Conservation (phyloP, 2,329 filamentous ascomycete species). For the Verticillium alfalfae region DNA sequence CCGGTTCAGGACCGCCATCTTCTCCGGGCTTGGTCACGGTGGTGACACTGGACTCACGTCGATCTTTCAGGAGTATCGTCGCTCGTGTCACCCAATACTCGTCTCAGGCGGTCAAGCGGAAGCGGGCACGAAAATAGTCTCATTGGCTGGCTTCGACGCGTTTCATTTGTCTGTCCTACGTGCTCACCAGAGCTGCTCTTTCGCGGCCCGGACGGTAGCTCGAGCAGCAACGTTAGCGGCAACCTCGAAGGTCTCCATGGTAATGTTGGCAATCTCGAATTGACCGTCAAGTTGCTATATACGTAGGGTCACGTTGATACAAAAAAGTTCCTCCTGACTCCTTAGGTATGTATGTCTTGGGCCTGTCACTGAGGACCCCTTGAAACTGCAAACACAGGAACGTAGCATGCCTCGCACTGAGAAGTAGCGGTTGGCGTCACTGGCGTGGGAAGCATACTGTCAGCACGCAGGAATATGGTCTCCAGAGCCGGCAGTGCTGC, state of each 20-base stretch:
- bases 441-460: too few species aligned
- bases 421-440: neutral
- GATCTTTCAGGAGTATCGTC: neutral
- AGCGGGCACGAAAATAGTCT: neutral
- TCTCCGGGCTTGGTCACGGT: neutral
- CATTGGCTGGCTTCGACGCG: neutral
- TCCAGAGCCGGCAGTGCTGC: too few species aligned
- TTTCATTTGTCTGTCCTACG: neutral
- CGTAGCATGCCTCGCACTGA: neutral
- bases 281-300: too few species aligned
- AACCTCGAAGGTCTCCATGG: too few species aligned
- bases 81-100: conserved; percentile 3
- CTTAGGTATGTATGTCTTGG: too few species aligned
- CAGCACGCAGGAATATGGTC: too few species aligned
- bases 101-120: neutral
- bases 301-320: too few species aligned
- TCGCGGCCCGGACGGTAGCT: neutral
- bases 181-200: neutral
- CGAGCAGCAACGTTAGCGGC: too few species aligned
- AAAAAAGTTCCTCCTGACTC: too few species aligned
- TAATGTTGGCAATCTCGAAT: too few species aligned
- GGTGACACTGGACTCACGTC: neutral
- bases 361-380: neutral
- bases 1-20: neutral
- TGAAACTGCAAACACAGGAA: neutral